A percentile compares a stretch with the other conserved stretches of the same genome.
phyloP scores from a whole-genome alignment of 179 eudicot genomes.

The Kewa caespitosa region DNA sequence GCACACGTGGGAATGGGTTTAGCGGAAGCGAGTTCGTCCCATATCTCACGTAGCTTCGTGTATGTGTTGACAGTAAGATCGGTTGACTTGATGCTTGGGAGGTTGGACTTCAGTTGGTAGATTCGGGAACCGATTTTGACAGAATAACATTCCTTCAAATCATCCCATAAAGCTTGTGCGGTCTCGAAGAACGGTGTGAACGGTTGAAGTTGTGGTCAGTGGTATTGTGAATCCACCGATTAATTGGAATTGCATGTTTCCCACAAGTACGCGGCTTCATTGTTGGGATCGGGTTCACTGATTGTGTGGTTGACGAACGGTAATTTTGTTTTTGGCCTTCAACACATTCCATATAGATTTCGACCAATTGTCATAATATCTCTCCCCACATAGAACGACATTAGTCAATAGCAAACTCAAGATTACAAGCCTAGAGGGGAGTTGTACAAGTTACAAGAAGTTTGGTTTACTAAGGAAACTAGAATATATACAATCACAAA shows the following conservation, averaged over 20 bases:
- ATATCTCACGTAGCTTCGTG: neutral
- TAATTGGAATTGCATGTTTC: neutral
- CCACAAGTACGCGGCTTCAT: neutral
- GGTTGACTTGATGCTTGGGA: neutral
- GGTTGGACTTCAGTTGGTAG: neutral
- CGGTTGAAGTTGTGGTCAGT: neutral
- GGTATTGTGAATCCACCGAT: neutral
- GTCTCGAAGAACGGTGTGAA: neutral
- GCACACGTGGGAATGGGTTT: neutral
- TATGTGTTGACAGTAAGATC: neutral
- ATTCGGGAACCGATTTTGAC: neutral
- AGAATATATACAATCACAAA: too few relatives aligned
- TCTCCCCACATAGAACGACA: neutral
- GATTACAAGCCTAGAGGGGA: too few relatives aligned
- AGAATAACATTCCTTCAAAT: neutral
- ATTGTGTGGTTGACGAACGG: neutral
- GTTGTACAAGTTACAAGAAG: too few relatives aligned
- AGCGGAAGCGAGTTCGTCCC: neutral
- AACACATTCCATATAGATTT: neutral
- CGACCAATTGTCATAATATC: neutral
- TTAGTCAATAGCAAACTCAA: neutral
- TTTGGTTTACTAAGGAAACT: too few relatives aligned
- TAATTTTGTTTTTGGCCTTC: neutral
- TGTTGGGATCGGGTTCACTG: neutral
- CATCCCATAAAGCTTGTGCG: neutral